A percentile compares a stretch with the other conserved stretches of the same genome.
These are phyloP conservation scores for Penicillium palitans DNA, from an alignment of 2,329 filamentous ascomycete genomes.

Conservation along the genomic window DNA sequence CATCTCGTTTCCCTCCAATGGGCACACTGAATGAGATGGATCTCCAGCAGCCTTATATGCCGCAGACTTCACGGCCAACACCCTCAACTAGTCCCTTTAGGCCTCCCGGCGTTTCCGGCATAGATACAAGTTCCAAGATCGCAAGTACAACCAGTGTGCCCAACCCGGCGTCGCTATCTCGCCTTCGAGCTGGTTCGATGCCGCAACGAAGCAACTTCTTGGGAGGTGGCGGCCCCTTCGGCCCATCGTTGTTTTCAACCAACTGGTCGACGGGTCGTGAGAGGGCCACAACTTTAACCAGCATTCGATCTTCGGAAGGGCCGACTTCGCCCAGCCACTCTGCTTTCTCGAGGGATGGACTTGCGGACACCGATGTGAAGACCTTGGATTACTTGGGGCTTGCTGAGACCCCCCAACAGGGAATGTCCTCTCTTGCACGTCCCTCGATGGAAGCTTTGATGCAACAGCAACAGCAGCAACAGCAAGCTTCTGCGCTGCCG, in stretches of 20 bases:
- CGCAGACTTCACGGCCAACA: constrained; percentile 80
- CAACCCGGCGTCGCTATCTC: constrained; percentile 75
- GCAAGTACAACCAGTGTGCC: constrained; percentile 50
- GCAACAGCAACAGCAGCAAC: constrained; percentile 55
- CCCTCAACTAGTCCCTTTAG: constrained; percentile 87
- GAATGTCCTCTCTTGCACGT: constrained; percentile 68
- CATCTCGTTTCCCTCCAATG: constrained; percentile 84
- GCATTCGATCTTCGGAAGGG: constrained; percentile 82
- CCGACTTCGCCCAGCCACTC: constrained; percentile 85
- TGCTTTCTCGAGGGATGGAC: constrained; percentile 79
- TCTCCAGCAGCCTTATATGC: constrained; percentile 59
- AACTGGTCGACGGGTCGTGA: constrained; percentile 82
- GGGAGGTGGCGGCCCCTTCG: constrained; percentile 67
- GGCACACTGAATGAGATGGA: constrained; percentile 60
- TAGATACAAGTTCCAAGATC: constrained; percentile 43
- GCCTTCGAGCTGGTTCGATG: constrained; percentile 89
- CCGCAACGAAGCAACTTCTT: constrained; percentile 77
- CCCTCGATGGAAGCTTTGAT: constrained; percentile 55
- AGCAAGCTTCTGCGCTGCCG: constrained; percentile 47
- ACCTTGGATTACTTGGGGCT: constrained; percentile 95
- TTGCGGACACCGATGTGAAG: constrained; percentile 82
- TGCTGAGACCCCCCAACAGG: constrained; percentile 85
- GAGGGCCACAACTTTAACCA: constrained; percentile 83
- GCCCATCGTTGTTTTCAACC: constrained; percentile 82
- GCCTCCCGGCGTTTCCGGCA: constrained; percentile 50